Conservation (phyloP, 2,329 filamentous ascomycete species). For the Pseudovirgaria hyperparasitica region DNA sequence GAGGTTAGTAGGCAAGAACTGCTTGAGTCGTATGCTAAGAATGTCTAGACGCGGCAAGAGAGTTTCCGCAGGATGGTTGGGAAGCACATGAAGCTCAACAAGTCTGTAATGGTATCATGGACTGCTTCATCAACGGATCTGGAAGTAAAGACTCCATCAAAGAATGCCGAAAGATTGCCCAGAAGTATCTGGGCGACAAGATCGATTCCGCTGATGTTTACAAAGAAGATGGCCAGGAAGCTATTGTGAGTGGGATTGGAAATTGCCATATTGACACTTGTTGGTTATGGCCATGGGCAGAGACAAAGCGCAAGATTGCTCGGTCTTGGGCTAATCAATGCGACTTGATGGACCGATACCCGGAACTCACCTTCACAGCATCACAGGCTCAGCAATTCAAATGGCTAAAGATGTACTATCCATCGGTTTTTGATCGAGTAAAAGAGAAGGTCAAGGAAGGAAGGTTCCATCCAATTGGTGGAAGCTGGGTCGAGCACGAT, state of each 20-base stretch:
- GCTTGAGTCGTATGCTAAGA: slow-evolving; percentile 1
- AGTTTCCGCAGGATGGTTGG: slow-evolving; percentile 80
- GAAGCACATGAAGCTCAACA: slow-evolving; percentile 78
- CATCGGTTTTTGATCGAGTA: slow-evolving; percentile 77
- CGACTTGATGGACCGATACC: slow-evolving; percentile 87
- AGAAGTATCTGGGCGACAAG: slow-evolving; percentile 66
- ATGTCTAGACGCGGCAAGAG: slow-evolving; percentile 64
- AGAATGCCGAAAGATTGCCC: slow-evolving; percentile 69
- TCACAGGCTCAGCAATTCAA: slow-evolving; percentile 97
- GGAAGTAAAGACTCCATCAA: slow-evolving; percentile 60
- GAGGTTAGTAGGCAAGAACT: slow-evolving; percentile 21
- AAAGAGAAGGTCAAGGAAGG: slow-evolving; percentile 84
- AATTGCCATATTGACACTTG: slow-evolving; percentile 98
- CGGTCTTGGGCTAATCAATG: slow-evolving; percentile 96
- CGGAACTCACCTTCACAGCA: slow-evolving; percentile 82
- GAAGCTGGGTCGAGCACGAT: slow-evolving; percentile 98
- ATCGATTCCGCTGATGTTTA: slow-evolving; percentile 81
- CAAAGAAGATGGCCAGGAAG: slow-evolving; percentile 54
- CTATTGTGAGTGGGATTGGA: slow-evolving; percentile 77
- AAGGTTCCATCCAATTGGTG: slow-evolving; percentile 86
- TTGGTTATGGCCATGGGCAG: slow-evolving; percentile 97
- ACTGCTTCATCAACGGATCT: slow-evolving; percentile 71
- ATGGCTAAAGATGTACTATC: slow-evolving; percentile 87
- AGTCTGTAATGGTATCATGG: slow-evolving; percentile 77
- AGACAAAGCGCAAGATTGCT: slow-evolving; percentile 93